Conservation (phyloP, 345 rosid species). For the Angophora floribunda region DNA sequence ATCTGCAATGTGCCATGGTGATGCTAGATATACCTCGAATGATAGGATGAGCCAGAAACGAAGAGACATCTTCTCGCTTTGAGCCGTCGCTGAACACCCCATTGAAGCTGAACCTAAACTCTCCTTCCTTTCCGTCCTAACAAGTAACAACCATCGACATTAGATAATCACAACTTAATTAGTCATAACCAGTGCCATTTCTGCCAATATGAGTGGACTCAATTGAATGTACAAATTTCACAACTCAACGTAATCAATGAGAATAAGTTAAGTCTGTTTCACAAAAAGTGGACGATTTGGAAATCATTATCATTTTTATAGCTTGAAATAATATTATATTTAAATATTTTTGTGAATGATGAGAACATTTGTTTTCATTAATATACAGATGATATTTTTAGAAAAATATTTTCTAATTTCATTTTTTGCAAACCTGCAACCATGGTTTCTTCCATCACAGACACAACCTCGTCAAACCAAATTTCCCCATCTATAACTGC, state of each 20-base stretch:
- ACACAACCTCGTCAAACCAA: not conserved
- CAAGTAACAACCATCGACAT: not conserved
- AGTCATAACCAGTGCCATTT: not conserved
- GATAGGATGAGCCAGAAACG: constrained; percentile 64
- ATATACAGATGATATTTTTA: too few species aligned
- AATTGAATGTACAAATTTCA: rapidly evolving
- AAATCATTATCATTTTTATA: rapidly evolving
- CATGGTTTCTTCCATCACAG: too few species aligned
- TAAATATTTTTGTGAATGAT: too few species aligned
- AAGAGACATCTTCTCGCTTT: constrained; percentile 47
- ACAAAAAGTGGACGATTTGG: rapidly evolving
- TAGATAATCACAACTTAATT: not conserved
- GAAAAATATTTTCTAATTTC: too few species aligned
- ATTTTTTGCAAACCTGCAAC: not conserved
- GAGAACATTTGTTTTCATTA: too few species aligned
- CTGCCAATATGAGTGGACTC: not conserved
- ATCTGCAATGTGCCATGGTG: not conserved
- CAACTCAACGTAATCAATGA: not conserved
- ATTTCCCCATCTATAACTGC: not conserved
- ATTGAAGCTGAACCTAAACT: constrained; percentile 49
- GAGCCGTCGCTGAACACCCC: constrained; percentile 52
- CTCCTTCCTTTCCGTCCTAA: constrained; percentile 72
- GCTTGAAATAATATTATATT: too few species aligned
- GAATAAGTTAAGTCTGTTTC: not conserved
- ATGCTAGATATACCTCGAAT: constrained; percentile 31